phyloP scores from a whole-genome alignment of 441 rosid species.

The Pelargonium exstipulatum region DNA sequence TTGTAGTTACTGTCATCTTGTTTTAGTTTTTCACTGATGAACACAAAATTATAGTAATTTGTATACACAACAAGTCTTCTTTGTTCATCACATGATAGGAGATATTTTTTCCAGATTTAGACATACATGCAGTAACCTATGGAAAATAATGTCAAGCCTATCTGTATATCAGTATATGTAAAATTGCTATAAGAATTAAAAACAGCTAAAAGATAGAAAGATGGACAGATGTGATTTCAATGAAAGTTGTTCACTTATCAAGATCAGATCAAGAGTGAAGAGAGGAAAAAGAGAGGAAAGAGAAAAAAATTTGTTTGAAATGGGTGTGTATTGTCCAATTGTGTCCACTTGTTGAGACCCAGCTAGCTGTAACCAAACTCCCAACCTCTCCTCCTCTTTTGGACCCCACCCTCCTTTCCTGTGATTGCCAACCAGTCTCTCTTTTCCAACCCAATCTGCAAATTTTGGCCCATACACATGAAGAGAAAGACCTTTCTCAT shows the following conservation, averaged over 20 bases:
- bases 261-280: conserved; percentile 37
- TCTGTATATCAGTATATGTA: conserved; percentile 23
- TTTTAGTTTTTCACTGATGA: not conserved
- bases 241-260: conserved; percentile 32
- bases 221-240: conserved; percentile 9
- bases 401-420: conserved; percentile 30
- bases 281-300: not conserved
- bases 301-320: conserved; percentile 28
- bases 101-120: not conserved
- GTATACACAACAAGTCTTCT: too few species aligned
- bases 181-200: not conserved
- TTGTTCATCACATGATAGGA: too few species aligned
- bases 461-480: conserved; percentile 26
- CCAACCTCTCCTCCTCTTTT: conserved; percentile 12
- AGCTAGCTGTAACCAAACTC: conserved; percentile 32
- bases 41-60: not conserved
- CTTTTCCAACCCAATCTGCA: conserved; percentile 24
- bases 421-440: conserved; percentile 15
- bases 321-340: conserved; percentile 39
- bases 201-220: conserved; percentile 1
- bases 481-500: conserved; percentile 22
- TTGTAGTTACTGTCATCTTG: too few species aligned
- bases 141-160: not conserved
- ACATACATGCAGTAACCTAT: not conserved
- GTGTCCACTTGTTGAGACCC: conserved; percentile 36